These are phyloP conservation scores for Pyrus betulifolia DNA, from an alignment of 306 rosid genomes.

Conservation along the genomic window DNA sequence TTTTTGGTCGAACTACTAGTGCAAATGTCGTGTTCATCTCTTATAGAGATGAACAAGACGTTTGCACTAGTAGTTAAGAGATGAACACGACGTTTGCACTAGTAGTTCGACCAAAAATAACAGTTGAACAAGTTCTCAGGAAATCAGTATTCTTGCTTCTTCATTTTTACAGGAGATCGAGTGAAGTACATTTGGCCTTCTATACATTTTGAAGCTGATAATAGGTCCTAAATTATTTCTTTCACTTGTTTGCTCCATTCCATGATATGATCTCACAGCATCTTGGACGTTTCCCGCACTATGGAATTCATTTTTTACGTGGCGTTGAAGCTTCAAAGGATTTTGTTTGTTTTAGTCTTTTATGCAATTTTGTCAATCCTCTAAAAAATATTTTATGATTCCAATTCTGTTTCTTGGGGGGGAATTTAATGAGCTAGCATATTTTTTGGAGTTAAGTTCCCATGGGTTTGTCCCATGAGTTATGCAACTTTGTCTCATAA, in stretches of 20 bases:
- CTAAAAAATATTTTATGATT: background rate
- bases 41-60: no score
- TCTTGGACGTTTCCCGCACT: background rate
- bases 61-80: no score
- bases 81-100: no score
- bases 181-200: slow-evolving; percentile 81
- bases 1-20: no score
- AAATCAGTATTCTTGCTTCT: slow-evolving; percentile 3
- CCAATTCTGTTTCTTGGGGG: background rate
- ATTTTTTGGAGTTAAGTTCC: background rate
- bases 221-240: slow-evolving; percentile 46
- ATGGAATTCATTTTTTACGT: background rate
- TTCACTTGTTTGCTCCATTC: slow-evolving; percentile 1
- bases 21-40: background rate
- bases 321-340: background rate
- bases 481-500: no score
- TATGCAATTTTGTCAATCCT: background rate
- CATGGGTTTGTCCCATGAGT: background rate
- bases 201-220: slow-evolving; percentile 41
- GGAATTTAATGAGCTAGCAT: background rate
- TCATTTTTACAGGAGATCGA: slow-evolving; percentile 60
- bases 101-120: no score
- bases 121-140: no score
- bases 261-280: background rate
- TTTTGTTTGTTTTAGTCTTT: background rate